Base-by-base conservation (phyloP, 176 grass and related monocot species). In the Typha latifolia region DNA sequence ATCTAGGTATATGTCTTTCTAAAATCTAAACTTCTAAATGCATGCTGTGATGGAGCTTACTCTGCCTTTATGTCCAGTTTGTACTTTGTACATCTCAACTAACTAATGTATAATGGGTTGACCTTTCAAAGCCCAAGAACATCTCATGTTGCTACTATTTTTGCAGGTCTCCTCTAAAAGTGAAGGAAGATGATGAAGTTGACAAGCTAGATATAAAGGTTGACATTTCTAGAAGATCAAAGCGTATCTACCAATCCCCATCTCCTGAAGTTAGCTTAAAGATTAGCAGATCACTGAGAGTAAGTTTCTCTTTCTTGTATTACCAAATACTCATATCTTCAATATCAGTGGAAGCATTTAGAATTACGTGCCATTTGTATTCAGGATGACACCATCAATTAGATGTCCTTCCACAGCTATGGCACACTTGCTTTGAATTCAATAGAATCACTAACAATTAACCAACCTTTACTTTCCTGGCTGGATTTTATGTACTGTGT, bases 141-240 rank as follows among this genome's bases (percentile, higher is more conserved):
- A 59, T 59, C 53, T 21, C 53, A 59, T 21, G 11, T 59, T 59
- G 5, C 20, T 59, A 21, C 5, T 20, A 14, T 68, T 56, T 56
- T 63, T 78, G 26, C 76, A 97, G 93, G 56, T 97, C 88, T 77
- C 93, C 88, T 34, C 74, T 97, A 59, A 86, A 86, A 89, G 76
- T 91, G 72, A 89, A 97, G 55, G 88, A 97, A 69, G 93, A 97
- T 64, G 93, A 97, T 64, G 88, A 91, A 72, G 93, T 92, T 7
- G 85, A 97, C 70, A 97, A 76, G 48, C 75, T 97, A 67, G 93
- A 97, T 43, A 97, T 97, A 77, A 87, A 82, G 53, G 78, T 97
- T 15, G 63, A 80, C 68, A 66, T 37, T 29, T 52, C 78, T 61
- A 83, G 77, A 84, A 92, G 84, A 76, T 82, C 78, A 10, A 97